These are phyloP conservation scores for Wickerhamiella lipophila DNA, from an alignment of 805 yeast species.

Conservation along the genomic window DNA sequence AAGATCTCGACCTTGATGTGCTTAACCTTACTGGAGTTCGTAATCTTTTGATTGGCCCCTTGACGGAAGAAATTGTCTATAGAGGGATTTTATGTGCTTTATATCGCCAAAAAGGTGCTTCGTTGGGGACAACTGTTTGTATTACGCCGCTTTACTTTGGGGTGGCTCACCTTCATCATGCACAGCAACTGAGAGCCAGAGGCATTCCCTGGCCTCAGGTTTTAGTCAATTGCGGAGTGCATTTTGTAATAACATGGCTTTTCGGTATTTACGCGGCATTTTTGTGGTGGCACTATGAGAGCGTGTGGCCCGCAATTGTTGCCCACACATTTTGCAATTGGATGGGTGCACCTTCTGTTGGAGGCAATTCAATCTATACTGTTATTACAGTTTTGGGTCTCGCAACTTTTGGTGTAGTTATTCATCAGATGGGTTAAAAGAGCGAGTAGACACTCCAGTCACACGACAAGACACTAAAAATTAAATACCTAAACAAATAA, in stretches of 20 bases:
- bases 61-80: constrained; percentile 66
- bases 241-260: constrained; percentile 49
- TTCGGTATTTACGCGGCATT: constrained; percentile 59
- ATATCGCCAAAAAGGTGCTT: constrained; percentile 21
- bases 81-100: constrained; percentile 36
- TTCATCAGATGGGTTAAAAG: not conserved
- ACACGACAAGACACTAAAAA: too few relatives aligned
- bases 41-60: constrained; percentile 56
- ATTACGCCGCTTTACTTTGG: constrained; percentile 58
- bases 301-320: constrained; percentile 43
- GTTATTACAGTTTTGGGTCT: not conserved
- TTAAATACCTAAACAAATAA: too few relatives aligned
- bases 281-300: constrained; percentile 40
- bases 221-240: constrained; percentile 34
- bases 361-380: not conserved
- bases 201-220: constrained; percentile 27
- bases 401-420: not conserved
- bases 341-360: constrained; percentile 47
- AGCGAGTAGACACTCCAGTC: too few relatives aligned
- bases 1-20: not conserved
- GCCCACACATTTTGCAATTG: constrained; percentile 59
- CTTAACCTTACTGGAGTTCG: constrained; percentile 32
- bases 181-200: constrained; percentile 34
- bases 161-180: constrained; percentile 70
- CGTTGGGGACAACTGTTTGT: constrained; percentile 23